phyloP scores from a whole-genome alignment of 768 basidiomycete genomes.

The Trametes maxima region DNA sequence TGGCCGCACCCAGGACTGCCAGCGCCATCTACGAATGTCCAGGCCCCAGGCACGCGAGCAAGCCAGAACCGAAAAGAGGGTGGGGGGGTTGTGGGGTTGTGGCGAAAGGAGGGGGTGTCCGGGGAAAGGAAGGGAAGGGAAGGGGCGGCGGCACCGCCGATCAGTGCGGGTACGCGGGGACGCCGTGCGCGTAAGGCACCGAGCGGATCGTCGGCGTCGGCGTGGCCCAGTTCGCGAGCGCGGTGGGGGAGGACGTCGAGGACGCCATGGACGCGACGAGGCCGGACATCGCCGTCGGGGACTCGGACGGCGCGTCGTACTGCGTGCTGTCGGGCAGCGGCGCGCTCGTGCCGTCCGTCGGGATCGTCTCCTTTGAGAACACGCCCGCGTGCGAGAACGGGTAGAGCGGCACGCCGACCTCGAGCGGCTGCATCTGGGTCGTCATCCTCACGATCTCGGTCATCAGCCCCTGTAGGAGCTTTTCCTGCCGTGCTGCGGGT shows the following conservation, averaged over 20 bases:
- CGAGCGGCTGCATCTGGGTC: constrained; percentile 75
- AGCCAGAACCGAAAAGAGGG: neutral
- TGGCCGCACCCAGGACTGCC: neutral
- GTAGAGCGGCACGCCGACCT: constrained; percentile 79
- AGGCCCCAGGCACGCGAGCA: neutral
- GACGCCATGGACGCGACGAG: constrained; percentile 9
- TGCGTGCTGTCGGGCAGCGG: constrained; percentile 29
- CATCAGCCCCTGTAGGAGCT: constrained; percentile 81
- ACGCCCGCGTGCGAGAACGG: constrained; percentile 58
- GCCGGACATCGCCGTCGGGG: constrained; percentile 17
- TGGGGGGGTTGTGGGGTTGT: neutral
- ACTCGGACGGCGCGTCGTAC: constrained; percentile 19
- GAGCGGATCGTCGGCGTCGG: constrained; percentile 14
- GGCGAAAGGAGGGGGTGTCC: too few relatives aligned
- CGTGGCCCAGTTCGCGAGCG: constrained; percentile 16
- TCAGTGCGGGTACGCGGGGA: constrained; percentile 12
- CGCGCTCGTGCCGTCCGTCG: constrained; percentile 24
- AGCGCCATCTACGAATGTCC: constrained; percentile 12
- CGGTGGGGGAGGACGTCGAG: constrained; percentile 5
- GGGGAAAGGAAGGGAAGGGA: neutral
- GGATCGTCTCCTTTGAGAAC: constrained; percentile 28
- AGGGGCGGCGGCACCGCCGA: neutral
- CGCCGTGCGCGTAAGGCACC: neutral
- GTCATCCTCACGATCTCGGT: constrained; percentile 83
- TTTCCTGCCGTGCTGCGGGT: constrained; percentile 74